Percentiles rank a stretch among this genome's conserved stretches.
Evolutionary conservation across 148 eudicot genomes (phyloP).

Genomic region (Camellia sinensis): DNA sequence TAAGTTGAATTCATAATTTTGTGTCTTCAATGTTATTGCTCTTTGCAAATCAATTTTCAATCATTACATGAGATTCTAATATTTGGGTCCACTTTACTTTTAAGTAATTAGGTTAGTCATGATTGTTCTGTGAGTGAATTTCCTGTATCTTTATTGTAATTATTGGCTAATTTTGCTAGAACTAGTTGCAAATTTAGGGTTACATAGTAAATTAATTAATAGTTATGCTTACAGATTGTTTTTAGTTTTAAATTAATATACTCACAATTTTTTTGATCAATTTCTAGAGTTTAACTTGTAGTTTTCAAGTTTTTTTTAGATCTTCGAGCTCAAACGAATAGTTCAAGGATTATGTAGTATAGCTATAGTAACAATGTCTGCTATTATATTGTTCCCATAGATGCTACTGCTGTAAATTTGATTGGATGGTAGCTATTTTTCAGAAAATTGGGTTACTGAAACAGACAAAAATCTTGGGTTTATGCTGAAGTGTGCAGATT

Average conservation of each 20-base stretch:
- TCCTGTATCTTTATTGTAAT: neutral
- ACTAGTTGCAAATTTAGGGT: neutral
- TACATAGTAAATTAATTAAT: neutral
- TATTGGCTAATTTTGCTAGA: neutral
- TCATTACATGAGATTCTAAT: neutral
- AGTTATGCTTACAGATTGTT: neutral
- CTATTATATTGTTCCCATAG: neutral
- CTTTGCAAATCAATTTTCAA: neutral
- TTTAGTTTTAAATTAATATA: too few relatives aligned
- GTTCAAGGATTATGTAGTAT: neutral
- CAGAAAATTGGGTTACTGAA: conserved; percentile 13
- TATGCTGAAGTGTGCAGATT: conserved; percentile 2
- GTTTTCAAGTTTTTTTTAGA: neutral
- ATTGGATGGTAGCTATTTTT: neutral
- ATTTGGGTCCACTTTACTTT: neutral
- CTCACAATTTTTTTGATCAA: neutral
- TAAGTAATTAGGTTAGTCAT: neutral
- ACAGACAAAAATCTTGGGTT: neutral
- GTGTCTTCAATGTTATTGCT: neutral
- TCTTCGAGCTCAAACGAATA: neutral
- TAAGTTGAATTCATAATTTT: neutral
- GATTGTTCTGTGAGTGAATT: neutral
- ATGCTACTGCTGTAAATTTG: neutral
- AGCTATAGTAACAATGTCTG: neutral
- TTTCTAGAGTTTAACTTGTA: neutral